Base-by-base conservation (phyloP, 495 filamentous ascomycete species). In the Niebla homalea region DNA sequence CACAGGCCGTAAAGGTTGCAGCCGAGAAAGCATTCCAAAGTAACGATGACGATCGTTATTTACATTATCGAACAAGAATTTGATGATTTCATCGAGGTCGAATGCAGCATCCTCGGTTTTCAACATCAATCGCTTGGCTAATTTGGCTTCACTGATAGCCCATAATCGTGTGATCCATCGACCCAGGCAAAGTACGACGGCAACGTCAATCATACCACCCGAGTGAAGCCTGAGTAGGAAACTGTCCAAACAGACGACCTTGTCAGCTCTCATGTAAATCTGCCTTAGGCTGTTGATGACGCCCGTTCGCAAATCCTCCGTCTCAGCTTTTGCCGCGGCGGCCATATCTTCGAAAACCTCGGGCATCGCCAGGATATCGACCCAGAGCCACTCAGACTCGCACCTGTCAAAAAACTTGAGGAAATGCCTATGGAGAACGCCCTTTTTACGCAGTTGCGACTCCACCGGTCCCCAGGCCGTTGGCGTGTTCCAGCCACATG, bases 311-410 rank as follows among this genome's bases (percentile, higher is more conserved):
- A 52, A 20, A 18, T 5, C 5, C 39, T 52, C 41, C 4, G 41
- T 52, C 16, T 52, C 16, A 4, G 16, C 40, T 37, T 46, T 45
- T 11, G 44, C 38, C n/a, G 42, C 21, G 36, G 50, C 23, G 16
- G 22, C n/a, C 50, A 52, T 45, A 20, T 52, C 50, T 38, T 52
- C 50, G 35, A 40, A 52, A 2, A 52, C 41, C 37, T 52, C 50
- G 23, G 50, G 50, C 50, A 52, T 46, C 16, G 50, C 50, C 12
- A 52, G 21, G n/a, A 32, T 18, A 52, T 52, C 50, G 35, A 52
- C 20, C 50, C 50, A 52, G 25, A 52, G 50, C 50, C 50, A 52
- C 35, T 52, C 50, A 5, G 41, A 21, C 6, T 52, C 50, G 21
- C 50, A 46, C 37, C 32, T 16, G 20, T 52, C 35, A 25, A 52